Percentiles rank a stretch among this genome's conserved stretches.
These are phyloP conservation scores for Umbilicus rupestris DNA, from an alignment of 164 flowering plant species.

Conservation along the genomic window DNA sequence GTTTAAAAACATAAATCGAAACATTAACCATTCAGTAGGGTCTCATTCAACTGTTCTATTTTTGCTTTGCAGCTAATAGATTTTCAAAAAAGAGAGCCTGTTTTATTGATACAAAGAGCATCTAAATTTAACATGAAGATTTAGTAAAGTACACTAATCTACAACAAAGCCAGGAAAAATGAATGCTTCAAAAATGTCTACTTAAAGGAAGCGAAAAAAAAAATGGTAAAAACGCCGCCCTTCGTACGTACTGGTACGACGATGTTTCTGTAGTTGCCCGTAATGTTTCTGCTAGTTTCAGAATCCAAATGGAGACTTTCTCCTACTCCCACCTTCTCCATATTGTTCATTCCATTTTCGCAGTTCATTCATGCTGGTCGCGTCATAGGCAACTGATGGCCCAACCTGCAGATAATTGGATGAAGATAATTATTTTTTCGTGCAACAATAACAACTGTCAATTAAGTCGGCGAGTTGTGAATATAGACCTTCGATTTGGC, in stretches of 20 bases:
- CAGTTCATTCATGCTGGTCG: conserved; percentile 89
- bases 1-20: no score
- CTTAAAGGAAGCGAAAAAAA: no score
- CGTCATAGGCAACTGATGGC: conserved; percentile 83
- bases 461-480: background rate
- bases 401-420: conserved; percentile 48
- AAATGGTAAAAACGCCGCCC: no score
- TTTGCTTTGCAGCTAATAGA: no score
- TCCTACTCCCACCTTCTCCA: conserved; percentile 97
- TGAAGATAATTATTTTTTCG: background rate
- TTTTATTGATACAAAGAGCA: no score
- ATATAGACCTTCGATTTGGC: conserved; percentile 77
- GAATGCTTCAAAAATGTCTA: no score
- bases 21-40: no score
- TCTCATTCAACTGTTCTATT: no score
- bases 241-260: background rate
- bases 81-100: no score
- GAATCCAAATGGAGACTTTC: conserved; percentile 80
- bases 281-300: conserved; percentile 7
- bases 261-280: background rate
- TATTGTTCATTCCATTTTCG: conserved; percentile 97
- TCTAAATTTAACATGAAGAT: no score
- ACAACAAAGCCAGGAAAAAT: no score
- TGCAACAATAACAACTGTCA: background rate
- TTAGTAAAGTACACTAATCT: no score